Evolutionary conservation across 2,329 filamentous ascomycete species (phyloP).

Genomic region (Seiridium unicorne): DNA sequence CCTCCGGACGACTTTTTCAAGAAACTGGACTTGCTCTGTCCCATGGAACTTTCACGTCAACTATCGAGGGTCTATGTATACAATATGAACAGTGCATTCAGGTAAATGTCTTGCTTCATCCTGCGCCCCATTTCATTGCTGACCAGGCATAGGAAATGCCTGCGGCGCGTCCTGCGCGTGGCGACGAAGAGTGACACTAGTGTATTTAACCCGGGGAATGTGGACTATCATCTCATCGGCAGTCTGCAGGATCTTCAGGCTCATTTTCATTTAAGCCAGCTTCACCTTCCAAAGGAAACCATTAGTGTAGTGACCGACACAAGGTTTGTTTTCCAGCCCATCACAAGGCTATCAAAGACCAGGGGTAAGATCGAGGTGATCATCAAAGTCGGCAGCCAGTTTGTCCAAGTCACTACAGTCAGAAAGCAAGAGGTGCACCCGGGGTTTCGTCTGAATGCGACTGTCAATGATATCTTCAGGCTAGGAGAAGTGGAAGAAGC

Average conservation of each 20-base stretch:
- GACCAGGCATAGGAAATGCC: conserved; percentile 50
- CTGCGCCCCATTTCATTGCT: conserved; percentile 1
- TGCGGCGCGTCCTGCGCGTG: conserved; percentile 61
- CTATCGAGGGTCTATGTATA: conserved; percentile 65
- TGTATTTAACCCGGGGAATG: conserved; percentile 62
- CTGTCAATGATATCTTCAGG: conserved; percentile 69
- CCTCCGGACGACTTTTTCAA: conserved; percentile 65
- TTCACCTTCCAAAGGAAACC: conserved; percentile 68
- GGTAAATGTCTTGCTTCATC: conserved; percentile 33
- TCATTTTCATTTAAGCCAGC: conserved; percentile 65
- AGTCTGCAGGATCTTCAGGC: conserved; percentile 63
- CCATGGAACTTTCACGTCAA: conserved; percentile 58
- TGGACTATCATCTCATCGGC: conserved; percentile 65
- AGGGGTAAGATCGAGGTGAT: conserved; percentile 69
- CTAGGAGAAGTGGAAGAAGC: conserved; percentile 67
- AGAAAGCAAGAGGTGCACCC: conserved; percentile 69
- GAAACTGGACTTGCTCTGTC: conserved; percentile 61
- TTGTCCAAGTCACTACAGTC: conserved; percentile 67
- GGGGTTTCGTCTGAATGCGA: conserved; percentile 58
- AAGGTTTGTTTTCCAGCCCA: conserved; percentile 63
- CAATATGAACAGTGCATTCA: conserved; percentile 71
- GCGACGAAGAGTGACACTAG: conserved; percentile 59
- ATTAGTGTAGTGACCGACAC: conserved; percentile 67
- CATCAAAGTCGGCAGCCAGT: conserved; percentile 68
- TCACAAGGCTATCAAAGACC: conserved; percentile 65